Base-by-base conservation (phyloP, 2,329 filamentous ascomycete species). In the Trichophaea hybrida region DNA sequence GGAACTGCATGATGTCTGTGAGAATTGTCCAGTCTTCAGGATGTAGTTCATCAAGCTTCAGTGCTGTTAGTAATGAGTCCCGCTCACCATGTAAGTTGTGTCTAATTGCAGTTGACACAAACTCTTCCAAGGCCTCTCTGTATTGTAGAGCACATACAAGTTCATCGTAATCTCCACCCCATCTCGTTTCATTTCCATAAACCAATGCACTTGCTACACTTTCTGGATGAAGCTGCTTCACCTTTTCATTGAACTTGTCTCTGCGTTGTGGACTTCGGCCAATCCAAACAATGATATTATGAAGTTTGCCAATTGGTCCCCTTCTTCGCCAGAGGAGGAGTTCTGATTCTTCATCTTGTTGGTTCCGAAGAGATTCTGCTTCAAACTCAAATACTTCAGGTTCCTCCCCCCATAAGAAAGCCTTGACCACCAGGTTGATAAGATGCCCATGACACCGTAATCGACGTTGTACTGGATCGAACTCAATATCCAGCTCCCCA, bases 361-460 rank as follows among this genome's bases (percentile, higher is more conserved):
- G 34, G 12, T 59, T 24, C 12, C 12, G 5, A 1, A 15, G 6
- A 55, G 13, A 8, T 10, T 34, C 32, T 5, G 40, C 52, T 17
- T 55, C 33, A 5, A 17, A 1, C 12, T 53, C 46, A 34, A 55
- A 54, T 1, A 40, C 43, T 32, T 55, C 40, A 15, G 37, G 12
- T 13, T 55, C 50, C 10, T 44, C 37, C 6, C 55, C 54, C 33
- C 55, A 56, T 4, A 64, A 24, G n/a, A 63, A 60, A 12, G 37
- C 43, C 46, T 63, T 57, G 8, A 40, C 31, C 10, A 46, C 50
- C 1, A 63, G 43, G 13, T 63, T 64, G 2, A 64, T 55, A 2
- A 64, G 35, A 53, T 61, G 48, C 7, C 57, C 55, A 31, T 62
- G 59, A 40, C 50, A 64, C 1, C 53, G 46, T 12, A 64, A 13